Conservation (phyloP, 2,329 filamentous ascomycete genomes). For the Colletotrichum musicola region DNA sequence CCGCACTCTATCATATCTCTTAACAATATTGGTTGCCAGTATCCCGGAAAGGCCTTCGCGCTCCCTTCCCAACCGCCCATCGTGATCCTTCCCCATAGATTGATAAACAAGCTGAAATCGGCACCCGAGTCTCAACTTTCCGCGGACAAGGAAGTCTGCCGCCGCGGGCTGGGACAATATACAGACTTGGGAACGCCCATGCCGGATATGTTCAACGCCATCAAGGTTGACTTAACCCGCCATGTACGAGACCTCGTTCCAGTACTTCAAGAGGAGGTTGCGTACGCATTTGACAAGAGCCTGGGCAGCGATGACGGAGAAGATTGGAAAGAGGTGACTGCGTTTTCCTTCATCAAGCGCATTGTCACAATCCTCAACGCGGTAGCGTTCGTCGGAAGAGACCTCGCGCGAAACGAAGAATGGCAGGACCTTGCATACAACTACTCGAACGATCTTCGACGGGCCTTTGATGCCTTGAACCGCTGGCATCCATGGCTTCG, state of each 20-base stretch:
- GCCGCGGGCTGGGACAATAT: conserved; percentile 20
- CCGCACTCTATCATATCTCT: no score
- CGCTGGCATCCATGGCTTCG: conserved; percentile 21
- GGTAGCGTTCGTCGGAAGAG: conserved; percentile 7
- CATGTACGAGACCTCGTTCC: conserved; percentile 14
- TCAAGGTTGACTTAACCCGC: conserved; percentile 22
- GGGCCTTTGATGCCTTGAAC: conserved; percentile 15
- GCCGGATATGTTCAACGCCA: conserved; percentile 22
- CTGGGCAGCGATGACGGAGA: not conserved
- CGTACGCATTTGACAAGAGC: not conserved
- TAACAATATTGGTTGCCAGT: not conserved
- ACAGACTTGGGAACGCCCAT: conserved; percentile 22
- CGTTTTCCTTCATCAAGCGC: conserved; percentile 5
- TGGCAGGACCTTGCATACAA: conserved; percentile 22
- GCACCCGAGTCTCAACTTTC: conserved; percentile 4
- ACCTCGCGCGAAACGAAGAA: conserved; percentile 9
- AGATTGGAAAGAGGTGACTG: conserved; percentile 7
- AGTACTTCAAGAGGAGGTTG: not conserved
- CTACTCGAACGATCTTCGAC: conserved; percentile 2
- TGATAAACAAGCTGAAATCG: conserved; percentile 11
- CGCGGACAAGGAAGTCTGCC: conserved; percentile 19
- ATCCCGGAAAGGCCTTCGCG: conserved; percentile 1
- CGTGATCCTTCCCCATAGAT: conserved; percentile 9
- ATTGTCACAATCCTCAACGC: conserved; percentile 18
- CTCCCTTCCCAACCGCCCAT: conserved; percentile 19